Evolutionary conservation across 257 asterid species (phyloP).

Genomic region (Ehretia macrophylla): DNA sequence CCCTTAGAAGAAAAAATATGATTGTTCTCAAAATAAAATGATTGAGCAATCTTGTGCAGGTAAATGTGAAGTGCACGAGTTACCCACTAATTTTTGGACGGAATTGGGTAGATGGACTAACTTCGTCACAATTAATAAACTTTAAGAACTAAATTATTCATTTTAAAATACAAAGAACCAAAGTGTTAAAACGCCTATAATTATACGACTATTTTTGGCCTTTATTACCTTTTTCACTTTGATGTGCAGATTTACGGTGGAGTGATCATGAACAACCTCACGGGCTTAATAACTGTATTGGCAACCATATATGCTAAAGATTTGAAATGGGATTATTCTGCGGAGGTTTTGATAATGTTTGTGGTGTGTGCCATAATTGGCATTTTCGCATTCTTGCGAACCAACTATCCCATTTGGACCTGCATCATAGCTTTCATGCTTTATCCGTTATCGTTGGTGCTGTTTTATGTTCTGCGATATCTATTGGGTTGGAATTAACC

Average conservation of each 20-base stretch:
- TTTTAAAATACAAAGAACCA: no score
- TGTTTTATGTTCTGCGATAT: conserved; percentile 22
- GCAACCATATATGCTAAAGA: conserved; percentile 26
- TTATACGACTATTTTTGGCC: no score
- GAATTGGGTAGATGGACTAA: no score
- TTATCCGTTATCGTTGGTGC: conserved; percentile 26
- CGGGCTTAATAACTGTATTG: conserved; percentile 30
- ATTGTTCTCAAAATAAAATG: no score
- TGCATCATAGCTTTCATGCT: conserved; percentile 29
- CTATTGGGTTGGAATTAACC: conserved; percentile 20
- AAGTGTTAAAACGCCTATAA: no score
- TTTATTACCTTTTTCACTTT: conserved; percentile 8
- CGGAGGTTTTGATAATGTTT: conserved; percentile 31
- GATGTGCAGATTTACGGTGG: conserved; percentile 38
- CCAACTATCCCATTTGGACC: conserved; percentile 35
- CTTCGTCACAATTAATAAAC: no score
- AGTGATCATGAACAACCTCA: conserved; percentile 37
- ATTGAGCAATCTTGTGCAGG: no score
- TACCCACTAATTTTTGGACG: no score
- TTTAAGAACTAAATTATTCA: no score
- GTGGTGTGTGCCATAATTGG: conserved; percentile 32
- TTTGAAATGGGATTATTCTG: conserved; percentile 36
- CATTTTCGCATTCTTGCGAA: conserved; percentile 22
- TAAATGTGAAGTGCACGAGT: no score
- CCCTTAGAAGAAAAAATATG: no score